Evolutionary conservation across 2,329 filamentous ascomycete genomes (phyloP), one percentile per base, ranked within the genome.

Genomic region (Cercospora berteroae): DNA sequence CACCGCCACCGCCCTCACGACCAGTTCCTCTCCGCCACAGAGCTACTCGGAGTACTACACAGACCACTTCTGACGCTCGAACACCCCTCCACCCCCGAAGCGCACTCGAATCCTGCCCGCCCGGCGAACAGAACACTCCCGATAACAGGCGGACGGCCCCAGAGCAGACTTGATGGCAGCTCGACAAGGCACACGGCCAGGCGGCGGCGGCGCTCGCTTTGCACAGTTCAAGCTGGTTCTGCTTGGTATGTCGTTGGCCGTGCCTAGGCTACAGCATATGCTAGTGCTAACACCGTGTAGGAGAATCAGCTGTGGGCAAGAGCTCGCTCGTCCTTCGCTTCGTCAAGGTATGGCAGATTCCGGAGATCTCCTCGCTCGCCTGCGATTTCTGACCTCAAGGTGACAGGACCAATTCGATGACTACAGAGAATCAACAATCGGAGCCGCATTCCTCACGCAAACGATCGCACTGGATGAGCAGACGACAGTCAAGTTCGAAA

Each of bases 401-500:
- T 57, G 13, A 57, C 77, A 97, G 93, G 94, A 99, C 82, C 95
- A 98, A 92, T 99, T 99, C 83, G 95, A 99, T 85, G 89, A 91
- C 81, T 97, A 97, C 85, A 89, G 94, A 82, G 94, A 97, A 88
- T 97, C 94, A 65, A 97, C 94, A 70, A 97, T 97, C 82, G 94
- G 95, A 81, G 95, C 96, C 75, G 96, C 96, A 74, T 99, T 99
- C 86, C 88, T 99, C 74, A 99, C 95, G 77, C 95, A 99, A 83
- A 99, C 95, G 74, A 97, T 99, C 80, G 94, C 94, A 67, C 90
- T 99, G 81, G 94, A 98, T 80, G 95, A 98, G 79, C 95, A 89
- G 82, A 98, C 95, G 68, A 99, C 95, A 65, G 94, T 99, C 82
- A 99, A 99, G 85, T 99, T 99, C 78, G 95, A 99, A 83, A 99